A percentile compares a stretch with the other conserved stretches of the same genome.
Evolutionary conservation across 23 red algal genomes (phyloP).

Genomic region (Agarophyton chilense): DNA sequence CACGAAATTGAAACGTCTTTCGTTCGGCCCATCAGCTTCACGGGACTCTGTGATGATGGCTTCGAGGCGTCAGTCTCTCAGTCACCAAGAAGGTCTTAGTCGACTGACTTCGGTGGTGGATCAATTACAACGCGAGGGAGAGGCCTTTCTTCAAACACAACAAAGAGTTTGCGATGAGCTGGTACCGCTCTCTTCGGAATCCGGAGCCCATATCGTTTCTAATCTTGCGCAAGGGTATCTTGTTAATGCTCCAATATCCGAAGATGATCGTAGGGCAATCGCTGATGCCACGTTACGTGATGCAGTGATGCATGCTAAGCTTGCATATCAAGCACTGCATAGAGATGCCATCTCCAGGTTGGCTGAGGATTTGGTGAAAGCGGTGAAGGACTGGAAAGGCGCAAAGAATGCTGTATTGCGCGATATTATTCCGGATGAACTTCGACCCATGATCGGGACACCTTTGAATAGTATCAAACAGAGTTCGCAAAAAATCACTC

Average conservation of each 20-base stretch:
- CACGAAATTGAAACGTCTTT: not conserved
- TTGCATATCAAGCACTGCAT: not conserved
- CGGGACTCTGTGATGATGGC: not conserved
- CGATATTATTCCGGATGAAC: conserved; percentile 14
- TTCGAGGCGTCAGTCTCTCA: not conserved
- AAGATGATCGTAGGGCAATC: not conserved
- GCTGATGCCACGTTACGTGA: not conserved
- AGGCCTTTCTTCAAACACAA: not conserved
- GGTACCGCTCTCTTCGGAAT: not conserved
- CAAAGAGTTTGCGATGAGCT: not conserved
- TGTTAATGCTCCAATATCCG: not conserved
- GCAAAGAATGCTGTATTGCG: conserved; percentile 5
- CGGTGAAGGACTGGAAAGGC: not conserved
- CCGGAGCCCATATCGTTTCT: not conserved
- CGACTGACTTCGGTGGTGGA: conserved; percentile 4
- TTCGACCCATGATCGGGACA: not conserved
- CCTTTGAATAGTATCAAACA: not conserved
- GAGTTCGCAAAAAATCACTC: not conserved
- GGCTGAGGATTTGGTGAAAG: conserved; percentile 4
- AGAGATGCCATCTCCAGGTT: not conserved
- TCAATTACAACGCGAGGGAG: conserved; percentile 16
- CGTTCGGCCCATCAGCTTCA: not conserved
- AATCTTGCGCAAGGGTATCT: not conserved
- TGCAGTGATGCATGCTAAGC: conserved; percentile 5
- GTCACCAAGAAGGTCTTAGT: not conserved